Base-by-base conservation (phyloP, 768 basidiomycete genomes). In the Agrocybe pediades region DNA sequence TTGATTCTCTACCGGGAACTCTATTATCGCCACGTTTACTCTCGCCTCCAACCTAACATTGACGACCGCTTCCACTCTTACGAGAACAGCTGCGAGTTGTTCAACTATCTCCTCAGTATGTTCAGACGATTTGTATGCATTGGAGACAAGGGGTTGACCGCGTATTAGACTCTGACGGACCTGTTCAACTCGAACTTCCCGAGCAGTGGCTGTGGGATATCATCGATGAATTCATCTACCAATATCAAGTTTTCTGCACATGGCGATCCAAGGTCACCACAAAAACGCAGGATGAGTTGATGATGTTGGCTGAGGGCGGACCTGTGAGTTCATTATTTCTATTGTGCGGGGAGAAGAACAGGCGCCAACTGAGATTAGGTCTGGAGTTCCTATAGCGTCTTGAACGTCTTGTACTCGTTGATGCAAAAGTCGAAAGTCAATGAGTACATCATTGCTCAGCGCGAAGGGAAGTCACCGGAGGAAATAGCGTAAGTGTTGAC, bases 161-260 rank as follows among this genome's bases (percentile, higher is more conserved):
- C 49, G 17, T 43, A 24, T 7, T 61, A 94, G 94, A 98, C 71
- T 95, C 94, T 9, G 94, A 97, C 55, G 92, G 90, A 0, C 96
- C 96, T 2, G 94, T 98, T 0, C 71, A 86, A n/a, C 85, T 98
- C 46, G 87, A 95, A 56, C 85, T 99, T 20, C 96, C 96, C 0
- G 92, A 95, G 55, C 95, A 97, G 68, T 99, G 96, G 96, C 73
- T 99, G 7, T 98, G 95, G 93, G 94, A 96, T 65, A 95, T 95
- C 69, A 87, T 96, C 65, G 93, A 96, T 74, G 94, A 95, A 63
- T 95, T 95, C 68, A 96, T 98, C 62, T 99, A 97, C 73, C 96
- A 99, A 68, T 99, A 95, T 77, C 95, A 96, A 67, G 90, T 90
- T 1, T 98, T 97, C 74, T 92, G 92, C 60, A 85, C 91, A 33